phyloP scores from a whole-genome alignment of 257 asterid genomes.

The Agastache rugosa region DNA sequence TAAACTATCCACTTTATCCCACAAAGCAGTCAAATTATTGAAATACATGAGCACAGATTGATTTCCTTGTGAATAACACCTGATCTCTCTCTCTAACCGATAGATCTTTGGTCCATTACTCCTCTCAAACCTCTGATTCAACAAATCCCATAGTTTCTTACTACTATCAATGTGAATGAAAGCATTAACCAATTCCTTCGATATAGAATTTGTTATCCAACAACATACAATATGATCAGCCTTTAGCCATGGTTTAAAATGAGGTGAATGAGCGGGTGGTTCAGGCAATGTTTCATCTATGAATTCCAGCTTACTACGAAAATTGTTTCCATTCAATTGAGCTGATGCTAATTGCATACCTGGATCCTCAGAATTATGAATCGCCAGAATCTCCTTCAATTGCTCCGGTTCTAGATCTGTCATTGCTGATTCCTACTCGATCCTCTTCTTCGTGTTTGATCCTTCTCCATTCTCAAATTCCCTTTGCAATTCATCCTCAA shows the following conservation, averaged over 20 bases:
- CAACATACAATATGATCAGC: not conserved
- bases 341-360: too few species aligned
- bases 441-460: too few species aligned
- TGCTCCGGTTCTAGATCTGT: too few species aligned
- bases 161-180: not conserved
- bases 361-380: too few species aligned
- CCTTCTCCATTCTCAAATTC: too few species aligned
- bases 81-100: not conserved
- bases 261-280: not conserved
- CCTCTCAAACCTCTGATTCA: not conserved
- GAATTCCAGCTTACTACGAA: too few species aligned
- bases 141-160: not conserved
- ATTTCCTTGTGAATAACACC: not conserved
- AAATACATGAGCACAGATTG: not conserved
- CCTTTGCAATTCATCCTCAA: too few species aligned
- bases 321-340: too few species aligned
- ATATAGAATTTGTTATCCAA: not conserved
- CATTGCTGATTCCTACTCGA: too few species aligned
- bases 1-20: not conserved
- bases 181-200: not conserved
- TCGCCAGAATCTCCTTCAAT: too few species aligned
- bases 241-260: not conserved
- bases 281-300: not conserved
- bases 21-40: not conserved
- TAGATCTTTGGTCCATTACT: not conserved